Evolutionary conservation across 148 eudicot species (phyloP).

Genomic region (Chenopodium berlandieri): DNA sequence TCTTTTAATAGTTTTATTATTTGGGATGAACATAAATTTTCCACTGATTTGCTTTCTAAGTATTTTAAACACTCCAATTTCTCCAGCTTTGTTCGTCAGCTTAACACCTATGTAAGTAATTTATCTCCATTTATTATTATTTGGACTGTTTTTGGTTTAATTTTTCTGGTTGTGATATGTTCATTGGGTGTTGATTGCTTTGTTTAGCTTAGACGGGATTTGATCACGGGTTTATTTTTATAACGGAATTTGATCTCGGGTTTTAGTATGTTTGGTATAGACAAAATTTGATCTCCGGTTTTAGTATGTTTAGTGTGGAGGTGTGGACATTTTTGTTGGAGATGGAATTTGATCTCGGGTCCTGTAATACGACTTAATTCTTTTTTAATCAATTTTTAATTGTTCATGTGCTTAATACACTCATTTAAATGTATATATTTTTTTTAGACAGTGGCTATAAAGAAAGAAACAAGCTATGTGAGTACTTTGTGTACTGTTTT

Average conservation of each 20-base stretch:
- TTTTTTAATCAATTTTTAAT: no score
- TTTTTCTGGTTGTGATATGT: background rate
- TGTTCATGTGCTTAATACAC: background rate
- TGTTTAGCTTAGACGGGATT: background rate
- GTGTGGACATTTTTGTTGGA: no score
- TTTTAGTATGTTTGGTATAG: no score
- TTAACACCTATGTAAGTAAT: slow-evolving; percentile 64
- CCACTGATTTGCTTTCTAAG: slow-evolving; percentile 47
- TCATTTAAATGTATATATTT: background rate
- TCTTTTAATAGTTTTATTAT: slow-evolving; percentile 42
- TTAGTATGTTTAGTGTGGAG: no score
- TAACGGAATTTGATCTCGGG: no score
- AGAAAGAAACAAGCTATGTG: background rate
- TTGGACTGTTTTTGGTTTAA: background rate
- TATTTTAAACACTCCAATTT: slow-evolving; percentile 74
- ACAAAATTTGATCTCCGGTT: no score
- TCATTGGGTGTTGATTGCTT: background rate
- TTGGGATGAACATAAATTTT: slow-evolving; percentile 60
- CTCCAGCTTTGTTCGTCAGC: slow-evolving; percentile 81
- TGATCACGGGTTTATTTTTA: background rate
- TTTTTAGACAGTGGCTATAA: no score
- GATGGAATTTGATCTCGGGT: no score
- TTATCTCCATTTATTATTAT: background rate
- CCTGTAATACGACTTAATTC: no score
- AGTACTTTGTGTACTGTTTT: background rate